These are phyloP conservation scores for Trichoderma harzianum DNA, from an alignment of 2,329 filamentous ascomycete genomes.

Conservation along the genomic window DNA sequence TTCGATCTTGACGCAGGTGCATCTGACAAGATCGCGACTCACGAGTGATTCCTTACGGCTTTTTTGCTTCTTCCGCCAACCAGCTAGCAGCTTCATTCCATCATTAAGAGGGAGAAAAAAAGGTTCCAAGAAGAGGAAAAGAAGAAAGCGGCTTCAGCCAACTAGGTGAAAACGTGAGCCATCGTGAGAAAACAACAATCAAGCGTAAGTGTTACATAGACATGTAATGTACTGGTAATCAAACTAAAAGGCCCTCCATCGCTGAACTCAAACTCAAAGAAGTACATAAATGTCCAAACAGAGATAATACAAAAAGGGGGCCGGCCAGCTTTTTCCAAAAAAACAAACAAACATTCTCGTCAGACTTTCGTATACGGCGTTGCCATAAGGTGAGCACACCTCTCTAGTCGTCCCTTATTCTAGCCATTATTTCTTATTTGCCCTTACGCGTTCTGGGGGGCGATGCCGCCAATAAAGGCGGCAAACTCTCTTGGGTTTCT, in stretches of 20 bases:
- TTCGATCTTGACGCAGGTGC: not conserved
- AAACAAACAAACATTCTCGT: not conserved
- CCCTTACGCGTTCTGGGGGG: constrained; percentile 30
- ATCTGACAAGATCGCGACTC: not conserved
- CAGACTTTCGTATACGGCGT: not conserved
- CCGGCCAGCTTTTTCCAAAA: not conserved
- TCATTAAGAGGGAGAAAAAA: not conserved
- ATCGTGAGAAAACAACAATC: not conserved
- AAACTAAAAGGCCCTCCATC: not conserved
- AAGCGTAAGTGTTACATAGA: not conserved
- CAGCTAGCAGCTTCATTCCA: not conserved
- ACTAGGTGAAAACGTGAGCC: not conserved
- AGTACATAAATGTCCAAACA: not conserved
- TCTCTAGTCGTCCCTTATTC: not conserved
- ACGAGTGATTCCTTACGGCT: too few species aligned
- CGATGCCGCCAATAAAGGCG: constrained; percentile 50
- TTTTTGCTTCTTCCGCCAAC: not conserved
- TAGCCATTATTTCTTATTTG: not conserved
- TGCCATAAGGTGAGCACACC: not conserved
- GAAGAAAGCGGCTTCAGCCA: not conserved
- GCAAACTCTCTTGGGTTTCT: constrained; percentile 67
- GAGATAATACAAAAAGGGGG: not conserved
- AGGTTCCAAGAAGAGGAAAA: not conserved
- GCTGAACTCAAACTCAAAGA: not conserved
- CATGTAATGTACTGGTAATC: not conserved